Conservation (phyloP, 345 rosid genomes). For the Dipteronia dyeriana region DNA sequence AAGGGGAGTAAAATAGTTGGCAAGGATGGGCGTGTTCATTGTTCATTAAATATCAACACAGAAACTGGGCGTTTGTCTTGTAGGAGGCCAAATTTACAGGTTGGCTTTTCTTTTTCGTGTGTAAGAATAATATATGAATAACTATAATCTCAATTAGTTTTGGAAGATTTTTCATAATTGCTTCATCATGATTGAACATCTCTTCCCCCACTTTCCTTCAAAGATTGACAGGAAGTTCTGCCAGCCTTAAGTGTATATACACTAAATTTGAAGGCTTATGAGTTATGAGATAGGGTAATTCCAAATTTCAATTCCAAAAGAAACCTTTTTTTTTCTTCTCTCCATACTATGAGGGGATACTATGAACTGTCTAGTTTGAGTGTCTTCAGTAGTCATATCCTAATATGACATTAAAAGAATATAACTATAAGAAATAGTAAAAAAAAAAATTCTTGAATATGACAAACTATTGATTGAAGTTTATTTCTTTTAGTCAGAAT, state of each 20-base stretch:
- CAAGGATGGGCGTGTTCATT: slow-evolving; percentile 83
- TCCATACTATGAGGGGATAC: not conserved
- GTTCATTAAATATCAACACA: slow-evolving; percentile 95
- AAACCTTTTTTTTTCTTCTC: not conserved
- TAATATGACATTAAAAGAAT: not conserved
- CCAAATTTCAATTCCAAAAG: slow-evolving; percentile 9
- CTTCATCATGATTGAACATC: not conserved
- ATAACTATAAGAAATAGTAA: not conserved
- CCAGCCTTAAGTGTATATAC: not conserved
- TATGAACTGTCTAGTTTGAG: slow-evolving; percentile 9
- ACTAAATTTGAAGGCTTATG: not conserved
- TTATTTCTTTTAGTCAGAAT: slow-evolving; percentile 50
- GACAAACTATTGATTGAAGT: not conserved
- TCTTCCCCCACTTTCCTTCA: not conserved
- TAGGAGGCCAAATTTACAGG: slow-evolving; percentile 97
- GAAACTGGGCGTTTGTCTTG: slow-evolving; percentile 98
- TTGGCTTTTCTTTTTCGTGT: slow-evolving; percentile 23
- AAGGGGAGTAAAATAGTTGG: slow-evolving; percentile 86
- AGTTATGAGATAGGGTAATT: not conserved
- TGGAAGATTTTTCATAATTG: not conserved
- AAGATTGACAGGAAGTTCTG: slow-evolving; percentile 1
- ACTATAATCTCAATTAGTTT: not conserved
- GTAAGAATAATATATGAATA: slow-evolving; percentile 15
- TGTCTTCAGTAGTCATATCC: not conserved
- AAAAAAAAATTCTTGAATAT: not conserved